Base-by-base conservation (phyloP, 78 protist species). In the Dictyostelium discoideum region DNA sequence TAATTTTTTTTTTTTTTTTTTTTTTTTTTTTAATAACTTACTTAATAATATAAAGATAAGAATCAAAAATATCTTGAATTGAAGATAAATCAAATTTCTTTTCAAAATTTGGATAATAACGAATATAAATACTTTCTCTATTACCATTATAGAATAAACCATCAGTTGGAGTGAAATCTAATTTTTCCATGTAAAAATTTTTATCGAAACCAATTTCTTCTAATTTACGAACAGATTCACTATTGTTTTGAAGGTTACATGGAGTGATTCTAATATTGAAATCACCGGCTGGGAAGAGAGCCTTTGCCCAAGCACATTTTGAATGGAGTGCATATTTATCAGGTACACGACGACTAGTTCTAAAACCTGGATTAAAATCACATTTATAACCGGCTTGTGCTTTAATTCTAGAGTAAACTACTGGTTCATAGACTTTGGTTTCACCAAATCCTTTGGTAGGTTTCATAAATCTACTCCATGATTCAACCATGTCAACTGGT, bases 1-100 rank as follows among this genome's bases (percentile, higher is more conserved):
- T 48, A 7, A 48, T 48, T 20, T 20, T 63, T 63, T 63, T 2
- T 20, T 63, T 20, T 48, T 13, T 2, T 20, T 20, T 67, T n/a
- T 67, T 67, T 67, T 67, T 67, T 67, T 63, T 22, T 1, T 10
- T 69, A 13, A 69, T 9, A 20, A 72, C 79, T 32, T 32, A 73
- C 79, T 73, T 73, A 10, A 73, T 73, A 73, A 73, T 73, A 32
- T 73, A 73, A 73, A 73, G 79, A 32, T 73, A 73, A 2, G 79
- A 73, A 73, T 73, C 79, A 73, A 73, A 73, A 29, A 73, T 73
- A 73, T 73, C 79, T 73, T 73, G 79, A 73, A 73, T 73, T 73
- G 79, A 73, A 14, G 79, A 32, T 32, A 73, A 32, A 32, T 73
- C 79, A 73, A 73, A 73, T 73, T 73, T 73, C 46, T 73, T 73